These are phyloP conservation scores for Lactifluus subvellereus DNA, from an alignment of 768 basidiomycete genomes.

Conservation along the genomic window DNA sequence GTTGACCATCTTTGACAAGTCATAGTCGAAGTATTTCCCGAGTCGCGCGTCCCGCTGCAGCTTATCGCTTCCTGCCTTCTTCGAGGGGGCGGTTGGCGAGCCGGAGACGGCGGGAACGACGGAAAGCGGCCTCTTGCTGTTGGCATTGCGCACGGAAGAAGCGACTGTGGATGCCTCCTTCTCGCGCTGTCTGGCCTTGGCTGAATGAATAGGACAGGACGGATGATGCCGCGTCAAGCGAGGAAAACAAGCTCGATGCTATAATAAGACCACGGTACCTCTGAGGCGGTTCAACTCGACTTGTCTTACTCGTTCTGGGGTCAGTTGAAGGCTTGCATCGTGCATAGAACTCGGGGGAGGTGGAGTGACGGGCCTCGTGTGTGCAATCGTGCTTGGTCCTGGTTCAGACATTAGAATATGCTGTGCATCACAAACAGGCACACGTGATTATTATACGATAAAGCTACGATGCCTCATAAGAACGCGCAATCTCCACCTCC, in stretches of 20 bases:
- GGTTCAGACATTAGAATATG: background rate
- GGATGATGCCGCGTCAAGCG: background rate
- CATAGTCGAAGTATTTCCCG: conserved; percentile 96
- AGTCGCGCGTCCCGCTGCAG: conserved; percentile 71
- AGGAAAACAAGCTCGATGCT: background rate
- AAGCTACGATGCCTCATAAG: too few species aligned
- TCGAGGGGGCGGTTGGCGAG: conserved; percentile 49
- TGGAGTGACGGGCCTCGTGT: conserved; percentile 36
- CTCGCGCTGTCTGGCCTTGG: conserved; percentile 70
- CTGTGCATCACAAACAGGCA: too few species aligned
- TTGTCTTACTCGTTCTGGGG: conserved; percentile 63
- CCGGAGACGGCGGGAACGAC: conserved; percentile 51
- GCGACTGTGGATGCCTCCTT: conserved; percentile 49
- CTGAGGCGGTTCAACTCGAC: conserved; percentile 76
- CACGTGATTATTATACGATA: background rate
- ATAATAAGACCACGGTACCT: conserved; percentile 38
- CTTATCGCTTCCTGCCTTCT: conserved; percentile 38
- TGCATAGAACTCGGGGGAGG: conserved; percentile 29
- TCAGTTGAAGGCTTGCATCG: conserved; percentile 31
- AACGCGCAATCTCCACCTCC: background rate
- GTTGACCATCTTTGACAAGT: conserved; percentile 94
- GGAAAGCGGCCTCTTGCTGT: conserved; percentile 68
- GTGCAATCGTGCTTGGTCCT: background rate
- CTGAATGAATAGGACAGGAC: conserved; percentile 32
- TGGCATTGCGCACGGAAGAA: conserved; percentile 50